Evolutionary conservation across 2,329 filamentous ascomycete genomes (phyloP).

Genomic region (Botryotinia narcissicola): DNA sequence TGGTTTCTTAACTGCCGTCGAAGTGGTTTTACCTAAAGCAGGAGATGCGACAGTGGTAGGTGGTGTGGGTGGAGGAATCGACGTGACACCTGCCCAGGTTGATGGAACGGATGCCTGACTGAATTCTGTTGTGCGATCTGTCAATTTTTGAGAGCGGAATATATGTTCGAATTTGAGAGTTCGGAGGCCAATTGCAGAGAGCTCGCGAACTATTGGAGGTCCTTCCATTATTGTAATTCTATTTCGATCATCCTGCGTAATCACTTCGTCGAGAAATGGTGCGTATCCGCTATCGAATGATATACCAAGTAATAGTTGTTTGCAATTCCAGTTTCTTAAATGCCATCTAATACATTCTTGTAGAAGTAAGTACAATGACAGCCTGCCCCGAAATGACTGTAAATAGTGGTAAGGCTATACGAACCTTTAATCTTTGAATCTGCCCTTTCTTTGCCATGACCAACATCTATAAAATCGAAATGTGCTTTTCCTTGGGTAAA

Average conservation of each 20-base stretch:
- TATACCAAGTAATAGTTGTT: slow-evolving; percentile 58
- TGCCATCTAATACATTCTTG: slow-evolving; percentile 50
- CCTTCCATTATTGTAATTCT: slow-evolving; percentile 57
- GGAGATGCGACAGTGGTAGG: slow-evolving; percentile 18
- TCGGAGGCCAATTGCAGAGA: slow-evolving; percentile 47
- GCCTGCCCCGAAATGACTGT: neutral
- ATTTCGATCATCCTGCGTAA: slow-evolving; percentile 45
- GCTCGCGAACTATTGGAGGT: slow-evolving; percentile 49
- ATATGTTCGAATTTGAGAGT: slow-evolving; percentile 49
- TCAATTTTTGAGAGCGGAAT: slow-evolving; percentile 55
- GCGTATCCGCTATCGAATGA: slow-evolving; percentile 62
- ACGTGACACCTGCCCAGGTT: slow-evolving; percentile 38
- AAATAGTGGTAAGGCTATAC: slow-evolving; percentile 15
- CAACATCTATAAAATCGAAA: slow-evolving; percentile 65
- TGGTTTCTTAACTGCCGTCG: slow-evolving; percentile 25
- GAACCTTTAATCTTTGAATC: slow-evolving; percentile 61
- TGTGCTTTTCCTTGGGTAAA: slow-evolving; percentile 58
- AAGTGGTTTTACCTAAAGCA: slow-evolving; percentile 28
- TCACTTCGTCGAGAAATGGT: slow-evolving; percentile 55
- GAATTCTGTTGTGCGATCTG: slow-evolving; percentile 40
- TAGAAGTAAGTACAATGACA: slow-evolving; percentile 23
- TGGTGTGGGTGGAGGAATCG: slow-evolving; percentile 29
- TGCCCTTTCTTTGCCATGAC: slow-evolving; percentile 55
- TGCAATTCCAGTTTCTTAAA: slow-evolving; percentile 59
- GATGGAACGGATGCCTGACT: slow-evolving; percentile 22